Evolutionary conservation across 1,284 basidiomycete species (phyloP), one percentile per base, ranked within the genome.

Genomic region (Porogramme epimiltina): DNA sequence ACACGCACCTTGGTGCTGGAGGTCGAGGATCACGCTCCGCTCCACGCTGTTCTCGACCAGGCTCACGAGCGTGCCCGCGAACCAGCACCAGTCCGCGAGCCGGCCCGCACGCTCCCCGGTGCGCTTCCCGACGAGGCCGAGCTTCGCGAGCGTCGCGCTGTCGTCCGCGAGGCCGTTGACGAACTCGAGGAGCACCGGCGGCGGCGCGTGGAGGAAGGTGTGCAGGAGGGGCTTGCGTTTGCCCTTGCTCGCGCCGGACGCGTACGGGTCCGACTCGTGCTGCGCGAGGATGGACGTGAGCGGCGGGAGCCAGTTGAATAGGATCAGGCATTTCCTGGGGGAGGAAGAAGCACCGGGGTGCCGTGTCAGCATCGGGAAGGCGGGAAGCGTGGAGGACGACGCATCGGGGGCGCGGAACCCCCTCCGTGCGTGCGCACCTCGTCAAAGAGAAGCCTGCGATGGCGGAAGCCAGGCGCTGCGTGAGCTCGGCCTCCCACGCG

Each of bases 71-170:
- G 88, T 92, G 20, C 84, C 75, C 20, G 86, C 72, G 61, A 92
- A 78, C 90, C 89, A 92, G 65, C 89, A 90, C 86, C 87, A 91
- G 66, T 92, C 82, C 1, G 89, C 82, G 62, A 91, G 82, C 20
- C 81, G 78, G 26, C 75, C 88, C 3, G 88, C 89, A 34, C 82
- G 79, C 42, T 81, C 77, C 19, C 90, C 90, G 1, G 78, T 70
- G 46, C 73, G 76, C 58, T 80, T 79, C 3, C 85, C 80, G 8
- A 91, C 59, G 10, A 92, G 68, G 1, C 90, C 89, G 28, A 92
- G 70, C 51, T 73, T 74, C n/a, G 85, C 83, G 58, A 85, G 80
- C 9, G 89, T 89, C 42, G 79, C 77, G n/a, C 88, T 68, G 69
- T 92, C 89, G 62, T 92, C 89, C 10, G 90, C 78, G 25, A 85